phyloP scores from a whole-genome alignment of 2,329 filamentous ascomycete genomes.

The Pseudophaeomoniella oleicola region DNA sequence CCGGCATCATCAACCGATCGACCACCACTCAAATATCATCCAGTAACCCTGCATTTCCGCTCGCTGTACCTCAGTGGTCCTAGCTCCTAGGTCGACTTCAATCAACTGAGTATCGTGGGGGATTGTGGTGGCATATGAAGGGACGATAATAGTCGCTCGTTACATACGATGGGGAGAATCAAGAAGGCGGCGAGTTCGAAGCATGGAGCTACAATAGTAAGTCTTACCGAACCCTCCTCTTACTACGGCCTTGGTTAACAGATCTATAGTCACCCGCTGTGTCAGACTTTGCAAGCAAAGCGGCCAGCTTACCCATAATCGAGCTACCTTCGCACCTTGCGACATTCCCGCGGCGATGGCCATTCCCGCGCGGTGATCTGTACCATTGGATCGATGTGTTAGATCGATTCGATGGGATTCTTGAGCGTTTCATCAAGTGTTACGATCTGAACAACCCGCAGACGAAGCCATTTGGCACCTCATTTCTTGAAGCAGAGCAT shows the following conservation, averaged over 20 bases:
- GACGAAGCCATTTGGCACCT: constrained; percentile 55
- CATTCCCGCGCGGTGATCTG: constrained; percentile 84
- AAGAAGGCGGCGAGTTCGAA: constrained; percentile 37
- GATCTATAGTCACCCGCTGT: constrained; percentile 66
- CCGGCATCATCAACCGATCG: too few relatives aligned
- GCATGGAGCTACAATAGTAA: constrained; percentile 36
- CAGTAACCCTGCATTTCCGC: too few relatives aligned
- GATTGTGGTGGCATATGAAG: too few relatives aligned
- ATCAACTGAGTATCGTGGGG: too few relatives aligned
- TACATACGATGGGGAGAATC: constrained; percentile 39
- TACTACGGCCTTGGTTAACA: too few relatives aligned
- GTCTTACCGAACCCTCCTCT: constrained; percentile 13
- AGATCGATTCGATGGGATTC: constrained; percentile 80
- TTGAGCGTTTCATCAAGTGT: constrained; percentile 65
- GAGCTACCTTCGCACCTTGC: constrained; percentile 63
- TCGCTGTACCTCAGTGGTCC: too few relatives aligned
- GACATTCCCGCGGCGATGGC: constrained; percentile 79
- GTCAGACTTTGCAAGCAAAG: constrained; percentile 60
- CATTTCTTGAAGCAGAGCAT: constrained; percentile 31
- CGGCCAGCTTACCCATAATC: constrained; percentile 55
- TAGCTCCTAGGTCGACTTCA: too few relatives aligned
- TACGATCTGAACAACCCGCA: constrained; percentile 79
- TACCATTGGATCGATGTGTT: constrained; percentile 96
- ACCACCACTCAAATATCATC: too few relatives aligned
- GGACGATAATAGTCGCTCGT: too few relatives aligned